Conservation (phyloP, 192 early-diverging fungal genomes). For the Diversispora epigaea region DNA sequence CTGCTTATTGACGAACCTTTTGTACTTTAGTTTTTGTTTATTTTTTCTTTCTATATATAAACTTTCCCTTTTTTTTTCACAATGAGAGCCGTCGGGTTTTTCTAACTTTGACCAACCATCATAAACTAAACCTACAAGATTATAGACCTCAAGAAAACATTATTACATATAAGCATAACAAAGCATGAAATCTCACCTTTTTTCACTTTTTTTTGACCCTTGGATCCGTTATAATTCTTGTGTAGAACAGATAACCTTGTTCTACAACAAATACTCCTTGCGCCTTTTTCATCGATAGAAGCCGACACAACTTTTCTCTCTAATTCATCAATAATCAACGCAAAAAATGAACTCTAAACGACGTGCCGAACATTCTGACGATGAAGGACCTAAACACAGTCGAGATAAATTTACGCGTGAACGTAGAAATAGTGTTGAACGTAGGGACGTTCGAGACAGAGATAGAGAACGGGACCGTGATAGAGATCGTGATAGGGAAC, state of each 20-base stretch:
- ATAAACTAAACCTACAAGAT: slow-evolving; percentile 14
- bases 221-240: slow-evolving; percentile 15
- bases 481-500: slow-evolving; percentile 13
- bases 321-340: neutral
- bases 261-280: slow-evolving; percentile 6
- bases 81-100: neutral
- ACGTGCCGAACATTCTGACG: slow-evolving; percentile 28
- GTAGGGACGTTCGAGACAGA: slow-evolving; percentile 27
- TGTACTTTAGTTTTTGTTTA: neutral
- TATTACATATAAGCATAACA: neutral
- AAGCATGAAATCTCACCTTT: slow-evolving; percentile 8
- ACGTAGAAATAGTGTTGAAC: slow-evolving; percentile 19
- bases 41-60: slow-evolving; percentile 6
- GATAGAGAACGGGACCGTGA: slow-evolving; percentile 26
- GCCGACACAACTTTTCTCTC: neutral
- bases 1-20: neutral
- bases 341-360: slow-evolving; percentile 31
- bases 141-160: neutral
- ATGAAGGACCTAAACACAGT: slow-evolving; percentile 29
- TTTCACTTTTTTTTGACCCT: slow-evolving; percentile 22
- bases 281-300: slow-evolving; percentile 7
- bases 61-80: slow-evolving; percentile 13
- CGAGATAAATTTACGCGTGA: slow-evolving; percentile 29
- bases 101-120: neutral
- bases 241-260: slow-evolving; percentile 9